Conservation (phyloP, 2,329 filamentous ascomycete species). For the Ascochyta lentis region DNA sequence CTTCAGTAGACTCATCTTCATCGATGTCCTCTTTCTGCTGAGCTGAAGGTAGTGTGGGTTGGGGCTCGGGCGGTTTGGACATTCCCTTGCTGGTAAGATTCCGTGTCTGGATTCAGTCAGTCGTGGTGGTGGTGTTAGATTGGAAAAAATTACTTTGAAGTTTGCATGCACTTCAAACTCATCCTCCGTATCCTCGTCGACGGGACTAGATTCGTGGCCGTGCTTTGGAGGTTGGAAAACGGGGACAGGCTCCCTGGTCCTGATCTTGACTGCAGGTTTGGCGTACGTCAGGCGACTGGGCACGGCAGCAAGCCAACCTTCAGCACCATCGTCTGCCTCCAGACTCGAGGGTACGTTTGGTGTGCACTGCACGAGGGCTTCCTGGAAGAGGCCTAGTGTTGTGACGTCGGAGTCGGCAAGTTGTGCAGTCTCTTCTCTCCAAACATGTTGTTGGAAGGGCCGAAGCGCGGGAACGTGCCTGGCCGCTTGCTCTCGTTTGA, state of each 20-base stretch:
- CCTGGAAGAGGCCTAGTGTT: slow-evolving; percentile 43
- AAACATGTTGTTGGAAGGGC: slow-evolving; percentile 59
- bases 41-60: not conserved
- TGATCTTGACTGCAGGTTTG: slow-evolving; percentile 20
- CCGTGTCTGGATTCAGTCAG: too few relatives aligned
- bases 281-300: slow-evolving; percentile 17
- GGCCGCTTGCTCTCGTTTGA: slow-evolving; percentile 59
- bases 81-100: not conserved
- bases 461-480: slow-evolving; percentile 62
- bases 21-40: slow-evolving; percentile 2
- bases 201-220: slow-evolving; percentile 19
- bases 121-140: too few relatives aligned
- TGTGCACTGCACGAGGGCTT: slow-evolving; percentile 39
- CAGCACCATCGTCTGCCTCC: slow-evolving; percentile 21
- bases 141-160: slow-evolving; percentile 31
- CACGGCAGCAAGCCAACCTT: slow-evolving; percentile 33
- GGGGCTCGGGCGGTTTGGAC: not conserved
- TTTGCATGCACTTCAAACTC: slow-evolving; percentile 47
- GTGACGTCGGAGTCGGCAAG: slow-evolving; percentile 33
- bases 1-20: slow-evolving; percentile 37
- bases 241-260: slow-evolving; percentile 11
- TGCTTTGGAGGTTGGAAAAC: slow-evolving; percentile 7
- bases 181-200: slow-evolving; percentile 43
- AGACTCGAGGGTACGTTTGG: slow-evolving; percentile 35
- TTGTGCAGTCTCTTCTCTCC: slow-evolving; percentile 46